Conservation (phyloP, 345 rosid genomes). For the Erysimum cheiranthoides region DNA sequence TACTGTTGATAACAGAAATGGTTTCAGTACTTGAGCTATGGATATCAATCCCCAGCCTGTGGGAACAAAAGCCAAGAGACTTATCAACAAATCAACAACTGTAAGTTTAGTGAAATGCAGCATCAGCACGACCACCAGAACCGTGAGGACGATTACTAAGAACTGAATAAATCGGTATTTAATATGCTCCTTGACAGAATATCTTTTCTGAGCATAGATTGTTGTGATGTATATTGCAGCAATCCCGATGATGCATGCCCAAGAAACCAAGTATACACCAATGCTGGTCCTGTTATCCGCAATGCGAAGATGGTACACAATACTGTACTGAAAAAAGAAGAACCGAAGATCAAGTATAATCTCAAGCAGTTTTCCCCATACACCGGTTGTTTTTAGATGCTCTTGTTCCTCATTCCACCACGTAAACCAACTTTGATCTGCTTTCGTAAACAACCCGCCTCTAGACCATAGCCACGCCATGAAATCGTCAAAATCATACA, state of each 20-base stretch:
- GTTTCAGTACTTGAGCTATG: slow-evolving; percentile 83
- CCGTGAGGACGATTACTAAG: slow-evolving; percentile 61
- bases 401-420: slow-evolving; percentile 99
- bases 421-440: slow-evolving; percentile 92
- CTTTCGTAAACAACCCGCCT: slow-evolving; percentile 84
- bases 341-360: slow-evolving; percentile 84
- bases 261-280: slow-evolving; percentile 78
- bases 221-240: slow-evolving; percentile 61
- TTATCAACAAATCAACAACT: slow-evolving; percentile 71
- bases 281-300: slow-evolving; percentile 61
- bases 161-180: slow-evolving; percentile 90
- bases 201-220: slow-evolving; percentile 71
- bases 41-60: slow-evolving; percentile 88
- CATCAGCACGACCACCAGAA: slow-evolving; percentile 66
- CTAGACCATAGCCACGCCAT: slow-evolving; percentile 88
- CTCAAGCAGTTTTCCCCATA: slow-evolving; percentile 81
- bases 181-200: slow-evolving; percentile 78
- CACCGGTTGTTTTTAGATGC: slow-evolving; percentile 80
- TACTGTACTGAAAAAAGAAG: slow-evolving; percentile 90
- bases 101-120: slow-evolving; percentile 66
- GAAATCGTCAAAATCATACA: slow-evolving; percentile 88
- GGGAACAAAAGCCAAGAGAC: slow-evolving; percentile 86
- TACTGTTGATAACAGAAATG: slow-evolving; percentile 62
- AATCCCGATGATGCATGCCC: slow-evolving; percentile 70
- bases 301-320: slow-evolving; percentile 82